These are phyloP conservation scores for Aurantiochytrium sp. DNA, from an alignment of 108 stramenopile genomes.

Conservation along the genomic window DNA sequence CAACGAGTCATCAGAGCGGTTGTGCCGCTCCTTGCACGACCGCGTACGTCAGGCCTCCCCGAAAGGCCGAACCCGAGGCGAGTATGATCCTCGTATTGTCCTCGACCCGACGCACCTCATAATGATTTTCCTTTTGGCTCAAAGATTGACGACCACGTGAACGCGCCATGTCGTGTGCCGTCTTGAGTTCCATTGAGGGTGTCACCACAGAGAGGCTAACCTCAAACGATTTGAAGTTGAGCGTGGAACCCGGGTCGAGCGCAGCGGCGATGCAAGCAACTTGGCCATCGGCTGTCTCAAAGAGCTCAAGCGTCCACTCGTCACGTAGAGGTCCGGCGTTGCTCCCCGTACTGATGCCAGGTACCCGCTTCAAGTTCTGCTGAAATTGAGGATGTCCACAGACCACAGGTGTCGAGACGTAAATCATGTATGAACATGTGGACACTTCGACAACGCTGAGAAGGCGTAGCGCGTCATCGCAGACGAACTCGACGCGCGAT, in stretches of 20 bases:
- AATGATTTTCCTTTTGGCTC: background rate
- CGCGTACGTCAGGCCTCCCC: background rate
- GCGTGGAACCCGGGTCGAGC: background rate
- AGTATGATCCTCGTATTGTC: background rate
- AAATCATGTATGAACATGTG: background rate
- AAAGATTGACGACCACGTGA: background rate
- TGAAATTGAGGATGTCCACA: background rate
- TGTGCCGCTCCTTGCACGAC: background rate
- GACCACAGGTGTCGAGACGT: background rate
- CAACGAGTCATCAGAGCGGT: background rate
- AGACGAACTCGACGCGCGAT: background rate
- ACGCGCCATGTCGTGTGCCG: background rate
- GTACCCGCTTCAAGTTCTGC: background rate
- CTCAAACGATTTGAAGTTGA: background rate
- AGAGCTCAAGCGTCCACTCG: background rate
- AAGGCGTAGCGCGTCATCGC: background rate
- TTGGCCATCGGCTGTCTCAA: background rate
- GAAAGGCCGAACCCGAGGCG: background rate
- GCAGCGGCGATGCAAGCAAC: background rate
- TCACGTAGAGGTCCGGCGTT: background rate
- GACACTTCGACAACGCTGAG: background rate
- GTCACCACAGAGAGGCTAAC: background rate
- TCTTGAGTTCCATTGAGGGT: background rate
- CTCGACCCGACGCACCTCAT: background rate
- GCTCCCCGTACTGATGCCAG: background rate